Evolutionary conservation across 169 alveolate species (phyloP).

Genomic region (Eimeria praecox): DNA sequence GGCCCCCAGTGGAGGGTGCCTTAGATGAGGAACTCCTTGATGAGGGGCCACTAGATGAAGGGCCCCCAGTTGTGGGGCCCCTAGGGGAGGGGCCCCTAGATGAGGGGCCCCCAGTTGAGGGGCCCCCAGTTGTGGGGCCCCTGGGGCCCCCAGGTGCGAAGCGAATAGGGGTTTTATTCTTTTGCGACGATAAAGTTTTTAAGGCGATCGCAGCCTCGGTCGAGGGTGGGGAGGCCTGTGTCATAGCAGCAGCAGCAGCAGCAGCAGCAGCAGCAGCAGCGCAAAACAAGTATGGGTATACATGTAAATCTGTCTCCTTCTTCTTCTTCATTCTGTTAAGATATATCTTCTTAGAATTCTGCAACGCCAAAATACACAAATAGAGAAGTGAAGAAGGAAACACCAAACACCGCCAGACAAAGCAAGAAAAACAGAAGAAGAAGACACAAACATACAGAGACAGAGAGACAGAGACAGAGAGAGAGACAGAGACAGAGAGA

Average conservation of each 20-base stretch:
- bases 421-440: not conserved
- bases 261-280: not conserved
- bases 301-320: not conserved
- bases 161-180: not conserved
- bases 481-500: not conserved
- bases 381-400: not conserved
- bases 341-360: not conserved
- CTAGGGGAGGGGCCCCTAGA: not conserved
- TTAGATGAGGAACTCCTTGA: too few species aligned
- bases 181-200: constrained; percentile 17
- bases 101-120: not conserved
- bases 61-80: not conserved
- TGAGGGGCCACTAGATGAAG: not conserved
- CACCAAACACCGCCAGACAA: not conserved
- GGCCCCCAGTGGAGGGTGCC: not conserved
- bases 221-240: not conserved
- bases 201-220: constrained; percentile 12
- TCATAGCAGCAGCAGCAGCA: constrained; percentile 19
- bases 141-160: too few species aligned
- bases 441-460: not conserved
- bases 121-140: not conserved
- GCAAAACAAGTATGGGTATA: not conserved
- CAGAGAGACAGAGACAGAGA: not conserved
- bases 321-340: not conserved
- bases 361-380: constrained; percentile 25